phyloP scores from a whole-genome alignment of 306 rosid genomes.

The Comarum palustre region DNA sequence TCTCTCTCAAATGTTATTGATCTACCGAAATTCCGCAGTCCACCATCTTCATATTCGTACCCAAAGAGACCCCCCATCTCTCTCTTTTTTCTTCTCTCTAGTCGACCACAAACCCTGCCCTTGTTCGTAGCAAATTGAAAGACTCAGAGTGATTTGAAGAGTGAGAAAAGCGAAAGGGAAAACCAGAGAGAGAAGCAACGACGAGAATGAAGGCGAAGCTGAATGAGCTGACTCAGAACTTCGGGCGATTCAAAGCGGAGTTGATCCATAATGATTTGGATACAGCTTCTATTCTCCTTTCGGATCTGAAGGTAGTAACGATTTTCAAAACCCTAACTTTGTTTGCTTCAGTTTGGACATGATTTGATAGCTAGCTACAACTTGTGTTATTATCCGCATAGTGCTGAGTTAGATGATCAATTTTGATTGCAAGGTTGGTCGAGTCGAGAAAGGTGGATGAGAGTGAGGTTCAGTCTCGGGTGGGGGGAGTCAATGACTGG shows the following conservation, averaged over 20 bases:
- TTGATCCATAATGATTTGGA: constrained; percentile 51
- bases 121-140: too few species aligned
- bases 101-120: too few species aligned
- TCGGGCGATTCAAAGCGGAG: constrained; percentile 79
- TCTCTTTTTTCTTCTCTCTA: too few species aligned
- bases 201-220: constrained; percentile 67
- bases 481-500: too few species aligned
- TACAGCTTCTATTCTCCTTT: constrained; percentile 43
- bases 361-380: not conserved
- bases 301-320: constrained; percentile 66
- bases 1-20: too few species aligned
- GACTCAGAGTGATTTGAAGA: too few species aligned
- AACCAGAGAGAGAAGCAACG: constrained; percentile 13
- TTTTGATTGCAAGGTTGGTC: too few species aligned
- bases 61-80: too few species aligned
- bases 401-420: not conserved
- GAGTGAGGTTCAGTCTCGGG: too few species aligned
- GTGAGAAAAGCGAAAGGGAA: not conserved
- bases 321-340: constrained; percentile 40
- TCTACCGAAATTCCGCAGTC: too few species aligned
- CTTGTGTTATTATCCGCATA: not conserved
- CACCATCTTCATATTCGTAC: too few species aligned
- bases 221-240: constrained; percentile 63
- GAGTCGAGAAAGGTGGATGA: too few species aligned
- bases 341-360: not conserved